Evolutionary conservation across 805 yeast species (phyloP), one percentile per base, ranked within the genome.

Genomic region (Helenozyma rhizophorensis): DNA sequence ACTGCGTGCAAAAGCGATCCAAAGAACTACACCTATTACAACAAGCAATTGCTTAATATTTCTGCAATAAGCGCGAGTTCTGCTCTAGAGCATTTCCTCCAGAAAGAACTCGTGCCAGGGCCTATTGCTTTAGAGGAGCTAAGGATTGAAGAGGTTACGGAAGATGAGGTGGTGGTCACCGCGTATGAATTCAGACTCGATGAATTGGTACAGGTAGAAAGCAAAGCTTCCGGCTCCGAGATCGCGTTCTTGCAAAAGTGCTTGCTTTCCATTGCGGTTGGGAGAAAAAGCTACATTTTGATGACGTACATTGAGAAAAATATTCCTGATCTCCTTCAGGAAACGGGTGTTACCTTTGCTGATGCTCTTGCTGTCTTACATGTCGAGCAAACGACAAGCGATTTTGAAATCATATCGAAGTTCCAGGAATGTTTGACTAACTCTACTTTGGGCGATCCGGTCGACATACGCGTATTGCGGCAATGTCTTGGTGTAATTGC

Each of bases 161-260:
- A 67, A 36, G 72, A 67, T 50, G 93, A 84, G 41, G 76, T 83
- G 27, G 73, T 86, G 3, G 68, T 78, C 18, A 82, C 94, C 1
- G 89, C 94, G 1, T 83, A 76, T 48, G 79, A 82, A 36, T 66
- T 82, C 26, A 78, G 78, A 38, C 49, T 70, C 2, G 73, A 74
- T 25, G 94, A 84, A 36, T 47, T 60, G 2, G 37, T 60, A 34
- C 60, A 56, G 29, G 54, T 53, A 32, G 56, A 58, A 14, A 55
- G 58, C 33, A 46, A 53, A 22, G 34, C 47, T 7, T 47, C 49
- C 25, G 65, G 68, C 33, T 50, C 71, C 32, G 63, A 58, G 23
- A 42, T 74, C 21, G 38, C 50, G 30, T 57, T 65, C 33, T 50
- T 65, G 27, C 71, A 76, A 28, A 68, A 80, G 36, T 78, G 88